A percentile compares a stretch with the other conserved stretches of the same genome.
These are phyloP conservation scores for Paramyrothecium sp. DNA, from an alignment of 2,329 filamentous ascomycete genomes.

Conservation along the genomic window DNA sequence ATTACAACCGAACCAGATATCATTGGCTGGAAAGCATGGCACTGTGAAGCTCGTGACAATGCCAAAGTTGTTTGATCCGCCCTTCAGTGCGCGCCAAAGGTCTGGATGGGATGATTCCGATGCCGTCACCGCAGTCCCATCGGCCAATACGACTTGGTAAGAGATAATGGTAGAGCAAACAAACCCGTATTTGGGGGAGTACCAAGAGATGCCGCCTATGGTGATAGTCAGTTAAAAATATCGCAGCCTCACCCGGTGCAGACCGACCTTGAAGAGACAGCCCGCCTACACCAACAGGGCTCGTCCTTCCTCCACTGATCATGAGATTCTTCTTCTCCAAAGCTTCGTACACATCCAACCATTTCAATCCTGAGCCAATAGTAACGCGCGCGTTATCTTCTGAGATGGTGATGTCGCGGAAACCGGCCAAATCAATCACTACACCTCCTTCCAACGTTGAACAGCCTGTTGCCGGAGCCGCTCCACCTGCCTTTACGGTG, in stretches of 20 bases:
- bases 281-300: neutral
- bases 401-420: slow-evolving; percentile 1
- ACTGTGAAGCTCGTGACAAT: slow-evolving; percentile 30
- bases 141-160: slow-evolving; percentile 37
- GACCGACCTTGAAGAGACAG: neutral
- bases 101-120: slow-evolving; percentile 24
- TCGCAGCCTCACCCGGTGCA: neutral
- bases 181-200: neutral
- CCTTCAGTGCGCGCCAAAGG: slow-evolving; percentile 42
- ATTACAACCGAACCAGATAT: slow-evolving; percentile 5
- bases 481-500: neutral
- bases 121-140: slow-evolving; percentile 36
- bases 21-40: slow-evolving; percentile 15
- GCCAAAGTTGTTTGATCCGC: slow-evolving; percentile 44
- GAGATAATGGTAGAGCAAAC: slow-evolving; percentile 1
- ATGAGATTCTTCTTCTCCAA: neutral
- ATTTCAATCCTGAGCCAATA: neutral
- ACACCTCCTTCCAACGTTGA: neutral
- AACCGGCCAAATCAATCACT: neutral
- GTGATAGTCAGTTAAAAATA: neutral
- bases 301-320: neutral
- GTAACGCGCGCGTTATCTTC: neutral
- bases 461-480: neutral
- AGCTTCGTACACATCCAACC: neutral
- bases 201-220: slow-evolving; percentile 4